Evolutionary conservation across 2,329 filamentous ascomycete species (phyloP), one percentile per base, ranked within the genome.

Genomic region (Nemania serpens): DNA sequence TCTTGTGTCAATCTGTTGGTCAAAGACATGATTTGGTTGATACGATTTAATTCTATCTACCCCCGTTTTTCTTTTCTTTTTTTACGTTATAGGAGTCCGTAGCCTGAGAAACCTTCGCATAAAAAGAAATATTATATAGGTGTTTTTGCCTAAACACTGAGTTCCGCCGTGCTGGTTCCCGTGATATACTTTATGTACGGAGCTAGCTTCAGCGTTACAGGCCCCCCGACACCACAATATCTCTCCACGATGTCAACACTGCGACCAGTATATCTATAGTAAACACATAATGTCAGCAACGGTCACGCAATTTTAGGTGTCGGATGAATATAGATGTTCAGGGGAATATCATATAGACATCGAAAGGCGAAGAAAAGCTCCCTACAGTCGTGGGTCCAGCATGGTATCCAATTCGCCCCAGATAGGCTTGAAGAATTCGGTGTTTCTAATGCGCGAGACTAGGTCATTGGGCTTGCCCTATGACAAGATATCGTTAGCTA

Each of bases 401-500:
- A 93, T 82, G 43, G 74, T 76, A 65, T 92, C 89, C 33, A 93
- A 78, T 65, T 93, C 88, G 49, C 71, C 80, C 80, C 85, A 85
- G 64, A 94, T 86, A 1, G 89, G 83, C 73, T 82, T 80, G 79
- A 97, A 97, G 81, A 91, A 97, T 45, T 86, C 79, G 43, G 82
- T 88, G 53, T 77, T 80, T 73, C 85, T 86, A 73, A 97, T 93
- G 13, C 93, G 81, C 64, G 91, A 87, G 13, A 97, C 86, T 2
- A 97, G 81, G 73, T 97, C 92, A 71, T 97, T 97, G 55, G 85
- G 79, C 68, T 88, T 86, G 37, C 91, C 91, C 75, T 65, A 25
- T 20, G 42, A 49, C 18, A 43, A 12, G 11, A 43, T 20, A 20
- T 43, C 10, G 20, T 10, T 18, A 34, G 17, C 6, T 34, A 45